A percentile compares a stretch with the other conserved stretches of the same genome.
phyloP scores from a whole-genome alignment of 306 rosid species.

The Arachis stenosperma region DNA sequence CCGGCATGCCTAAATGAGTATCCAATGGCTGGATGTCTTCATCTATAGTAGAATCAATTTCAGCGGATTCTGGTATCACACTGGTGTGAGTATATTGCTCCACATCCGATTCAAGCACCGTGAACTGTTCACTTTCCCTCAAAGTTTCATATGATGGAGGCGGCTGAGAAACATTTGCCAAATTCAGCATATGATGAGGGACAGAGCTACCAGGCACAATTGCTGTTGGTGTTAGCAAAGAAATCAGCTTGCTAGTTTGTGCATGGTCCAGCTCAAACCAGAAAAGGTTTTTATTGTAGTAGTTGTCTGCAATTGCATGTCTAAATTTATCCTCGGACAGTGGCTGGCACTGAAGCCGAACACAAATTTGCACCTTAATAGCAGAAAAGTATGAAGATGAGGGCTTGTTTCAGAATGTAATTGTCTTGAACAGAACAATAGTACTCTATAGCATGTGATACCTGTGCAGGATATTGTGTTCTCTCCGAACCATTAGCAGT shows the following conservation, averaged over 20 bases:
- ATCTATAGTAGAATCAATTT: slow-evolving; percentile 42
- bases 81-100: slow-evolving; percentile 41
- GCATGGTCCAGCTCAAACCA: slow-evolving; percentile 91
- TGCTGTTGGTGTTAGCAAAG: slow-evolving; percentile 51
- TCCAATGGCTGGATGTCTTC: slow-evolving; percentile 47
- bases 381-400: slow-evolving; percentile 16
- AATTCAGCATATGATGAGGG: slow-evolving; percentile 35
- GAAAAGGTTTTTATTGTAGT: slow-evolving; percentile 56
- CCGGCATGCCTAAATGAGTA: slow-evolving; percentile 35
- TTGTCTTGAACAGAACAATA: slow-evolving; percentile 9
- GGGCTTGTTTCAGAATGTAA: slow-evolving; percentile 17
- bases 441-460: slow-evolving; percentile 36
- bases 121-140: slow-evolving; percentile 45
- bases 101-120: slow-evolving; percentile 38
- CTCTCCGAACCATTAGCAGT: slow-evolving; percentile 63
- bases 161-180: slow-evolving; percentile 39
- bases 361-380: slow-evolving; percentile 65
- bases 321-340: slow-evolving; percentile 71
- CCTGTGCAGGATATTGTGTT: slow-evolving; percentile 95
- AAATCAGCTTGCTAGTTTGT: slow-evolving; percentile 61
- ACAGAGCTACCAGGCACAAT: slow-evolving; percentile 44
- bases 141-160: slow-evolving; percentile 38
- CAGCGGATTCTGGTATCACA: slow-evolving; percentile 44
- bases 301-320: slow-evolving; percentile 66
- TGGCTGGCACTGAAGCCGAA: slow-evolving; percentile 69